A percentile compares a stretch with the other conserved stretches of the same genome.
Conservation (phyloP, 345 rosid species). For the Citrus glauca region DNA sequence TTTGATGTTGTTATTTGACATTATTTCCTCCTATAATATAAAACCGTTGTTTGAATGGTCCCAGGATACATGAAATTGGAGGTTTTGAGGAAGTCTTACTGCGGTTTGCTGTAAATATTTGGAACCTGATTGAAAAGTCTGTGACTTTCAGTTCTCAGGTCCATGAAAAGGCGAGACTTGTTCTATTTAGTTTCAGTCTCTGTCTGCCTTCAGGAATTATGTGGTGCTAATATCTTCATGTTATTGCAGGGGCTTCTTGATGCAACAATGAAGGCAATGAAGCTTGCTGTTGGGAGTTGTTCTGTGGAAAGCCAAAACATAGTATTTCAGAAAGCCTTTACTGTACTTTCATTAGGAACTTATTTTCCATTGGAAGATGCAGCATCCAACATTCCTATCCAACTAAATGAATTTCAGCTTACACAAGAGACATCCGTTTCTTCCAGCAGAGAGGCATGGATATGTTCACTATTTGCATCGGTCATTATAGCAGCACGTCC, state of each 20-base stretch:
- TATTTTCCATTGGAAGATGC: slow-evolving; percentile 45
- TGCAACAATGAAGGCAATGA: slow-evolving; percentile 59
- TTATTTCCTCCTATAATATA: slow-evolving; percentile 11
- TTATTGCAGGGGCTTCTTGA: slow-evolving; percentile 58
- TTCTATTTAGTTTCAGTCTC: slow-evolving; percentile 1
- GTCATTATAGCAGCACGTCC: slow-evolving; percentile 68
- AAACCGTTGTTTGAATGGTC: slow-evolving; percentile 11
- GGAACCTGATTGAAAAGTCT: slow-evolving; percentile 60
- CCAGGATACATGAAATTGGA: slow-evolving; percentile 58
- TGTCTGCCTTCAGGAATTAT: neutral
- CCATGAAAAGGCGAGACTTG: slow-evolving; percentile 42
- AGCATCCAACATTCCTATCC: slow-evolving; percentile 24
- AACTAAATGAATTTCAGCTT: slow-evolving; percentile 30
- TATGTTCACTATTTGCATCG: slow-evolving; percentile 69
- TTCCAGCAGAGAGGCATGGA: slow-evolving; percentile 60
- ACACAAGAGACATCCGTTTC: slow-evolving; percentile 24
- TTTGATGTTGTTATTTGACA: neutral
- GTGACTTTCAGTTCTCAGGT: slow-evolving; percentile 22
- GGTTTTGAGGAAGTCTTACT: slow-evolving; percentile 53
- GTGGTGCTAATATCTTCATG: slow-evolving; percentile 10
- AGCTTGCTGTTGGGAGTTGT: slow-evolving; percentile 64
- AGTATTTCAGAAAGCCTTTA: slow-evolving; percentile 58
- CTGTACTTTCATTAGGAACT: slow-evolving; percentile 44
- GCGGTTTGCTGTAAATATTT: slow-evolving; percentile 54
- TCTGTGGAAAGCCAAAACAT: slow-evolving; percentile 59